Base-by-base conservation (phyloP, 2,329 filamentous ascomycete species). In the Triangularia setosa region DNA sequence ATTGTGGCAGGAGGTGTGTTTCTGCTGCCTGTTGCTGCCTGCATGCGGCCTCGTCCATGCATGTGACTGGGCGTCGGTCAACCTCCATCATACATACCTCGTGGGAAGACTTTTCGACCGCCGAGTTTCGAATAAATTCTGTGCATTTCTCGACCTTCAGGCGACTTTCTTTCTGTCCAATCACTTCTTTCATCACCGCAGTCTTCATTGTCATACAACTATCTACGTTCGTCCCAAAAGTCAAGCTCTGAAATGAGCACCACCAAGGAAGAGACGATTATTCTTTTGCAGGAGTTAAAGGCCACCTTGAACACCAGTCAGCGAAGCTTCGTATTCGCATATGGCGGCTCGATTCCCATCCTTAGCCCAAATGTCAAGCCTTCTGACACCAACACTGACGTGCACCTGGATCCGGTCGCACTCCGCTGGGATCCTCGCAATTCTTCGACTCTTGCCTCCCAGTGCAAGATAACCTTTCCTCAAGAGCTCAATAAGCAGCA, bases 391-490 rank as follows among this genome's bases (percentile, higher is more conserved):
- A 25, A 54, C 9, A n/a, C 3, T 24, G 21, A 1, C 5, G 21
- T 14, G 11, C 9, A 23, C 21, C 52, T 40, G 1, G 14, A 23
- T 18, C 59, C 66, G 9, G 18, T 71, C 8, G 61, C 60, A n/a
- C 56, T 72, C 3, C 69, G 68, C 27, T 71, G 69, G 69, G 69
- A 72, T 35, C 48, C 60, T 1, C 21, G 18, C 3, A 52, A 65
- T 24, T 2, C 25, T 24, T 63, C 21, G 21, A 28, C 21, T 56
- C 24, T 25, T 35, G 40, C 35, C 23, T 58, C 16, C 54, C 58
- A 23, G 7, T 30, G 60, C 59, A 71, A 69, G 62, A 30, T 69
- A 28, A 40, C 33, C 21, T 60, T 72, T 2, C 70, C 69, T 2
- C 24, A 69, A 3, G 58, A 58, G 3, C 25, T 23, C 14, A 21